Base-by-base conservation (phyloP, 2,329 filamentous ascomycete genomes). In the Phyllosticta paracitricarpa region DNA sequence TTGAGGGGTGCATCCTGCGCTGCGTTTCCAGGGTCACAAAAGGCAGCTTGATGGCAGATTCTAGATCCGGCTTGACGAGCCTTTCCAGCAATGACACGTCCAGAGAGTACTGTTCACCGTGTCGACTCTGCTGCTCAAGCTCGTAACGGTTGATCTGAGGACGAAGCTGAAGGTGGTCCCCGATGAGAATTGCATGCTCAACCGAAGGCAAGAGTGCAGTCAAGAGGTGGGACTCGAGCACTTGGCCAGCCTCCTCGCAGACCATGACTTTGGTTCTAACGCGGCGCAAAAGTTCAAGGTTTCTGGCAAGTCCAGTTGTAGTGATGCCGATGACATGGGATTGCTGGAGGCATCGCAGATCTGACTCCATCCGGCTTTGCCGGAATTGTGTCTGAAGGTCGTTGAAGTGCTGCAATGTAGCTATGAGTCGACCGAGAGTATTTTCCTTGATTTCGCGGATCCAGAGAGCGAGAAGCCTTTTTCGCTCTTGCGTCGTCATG, bases 211-310 rank as follows among this genome's bases (percentile, higher is more conserved):
- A 72, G 3, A 89, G 69, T 0, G 85, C 79, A 0, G 83, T 82
- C 1, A 89, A 68, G 2, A 82, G 73, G 62, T 89, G 85, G 0
- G 82, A 77, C 68, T 89, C 87, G 33, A 89, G 74, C 0, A 89
- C 82, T 64, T 89, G 86, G 0, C 81, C 86, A 1, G 86, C 86
- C 66, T 89, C 86, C 68, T 89, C 86, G 35, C 83, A 87, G 0
- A 89, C 68, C 17, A 89, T 69, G 0, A 87, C 79, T 63, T 86
- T 86, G 33, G 75, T 73, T 6, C 72, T 67, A 1, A 86, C 63
- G 7, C 76, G 75, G 7, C 78, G 75, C 0, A 88, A 72, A 1
- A 82, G 64, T 0, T 76, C 70, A 0, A 84, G 69, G 17, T 82
- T 73, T 72, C 67, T 84, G 77, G 84, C 84, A 1, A 87, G 72